Percentiles rank a stretch among this genome's conserved stretches.
Evolutionary conservation across 805 yeast species (phyloP).

Genomic region (Kodamaea hsintzibuensis): DNA sequence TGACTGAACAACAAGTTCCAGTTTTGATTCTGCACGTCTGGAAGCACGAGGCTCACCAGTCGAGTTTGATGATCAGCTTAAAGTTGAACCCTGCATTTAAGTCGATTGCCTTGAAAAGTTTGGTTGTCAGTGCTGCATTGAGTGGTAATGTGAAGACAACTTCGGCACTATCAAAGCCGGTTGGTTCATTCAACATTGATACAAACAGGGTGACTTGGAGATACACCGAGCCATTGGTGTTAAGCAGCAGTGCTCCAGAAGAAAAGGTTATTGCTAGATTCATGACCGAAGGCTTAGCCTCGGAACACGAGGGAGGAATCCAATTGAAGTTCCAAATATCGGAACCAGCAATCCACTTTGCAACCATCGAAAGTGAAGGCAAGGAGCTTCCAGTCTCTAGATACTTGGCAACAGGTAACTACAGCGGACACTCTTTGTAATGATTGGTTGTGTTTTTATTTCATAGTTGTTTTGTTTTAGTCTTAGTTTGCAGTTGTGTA

Average conservation of each 20-base stretch:
- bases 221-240: constrained; percentile 43
- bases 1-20: constrained; percentile 54
- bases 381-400: constrained; percentile 44
- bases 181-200: constrained; percentile 87
- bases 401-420: constrained; percentile 51
- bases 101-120: constrained; percentile 52
- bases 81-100: constrained; percentile 49
- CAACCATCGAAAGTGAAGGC: constrained; percentile 34
- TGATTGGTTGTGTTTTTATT: neutral
- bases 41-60: constrained; percentile 84
- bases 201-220: constrained; percentile 87
- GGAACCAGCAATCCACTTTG: constrained; percentile 41
- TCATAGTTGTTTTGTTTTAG: constrained; percentile 4
- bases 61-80: constrained; percentile 78
- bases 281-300: constrained; percentile 67
- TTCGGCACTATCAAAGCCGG: constrained; percentile 86
- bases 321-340: constrained; percentile 62
- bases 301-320: constrained; percentile 75
- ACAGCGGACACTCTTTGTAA: constrained; percentile 39
- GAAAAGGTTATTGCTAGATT: constrained; percentile 84
- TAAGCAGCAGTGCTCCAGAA: constrained; percentile 39
- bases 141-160: constrained; percentile 58
- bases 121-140: constrained; percentile 61
- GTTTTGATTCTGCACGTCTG: constrained; percentile 77
- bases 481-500: constrained; percentile 3